Base-by-base conservation (phyloP, 805 yeast genomes). In the Kluyveromyces siamensis region DNA sequence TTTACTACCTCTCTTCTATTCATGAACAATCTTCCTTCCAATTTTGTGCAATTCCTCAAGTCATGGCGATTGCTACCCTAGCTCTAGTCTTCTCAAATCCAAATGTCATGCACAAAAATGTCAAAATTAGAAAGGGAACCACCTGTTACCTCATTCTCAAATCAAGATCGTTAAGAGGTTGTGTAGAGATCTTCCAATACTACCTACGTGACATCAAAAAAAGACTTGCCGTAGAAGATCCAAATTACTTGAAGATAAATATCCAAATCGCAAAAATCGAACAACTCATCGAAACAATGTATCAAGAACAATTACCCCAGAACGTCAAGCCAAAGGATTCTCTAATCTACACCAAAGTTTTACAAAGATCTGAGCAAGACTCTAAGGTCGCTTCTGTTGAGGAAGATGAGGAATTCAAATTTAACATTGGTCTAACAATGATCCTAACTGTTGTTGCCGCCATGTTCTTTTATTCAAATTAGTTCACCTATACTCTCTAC, bases 21-120 rank as follows among this genome's bases (percentile, higher is more conserved):
- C 76, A 77, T 50, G 99, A 93, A 63, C 86, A 84, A 51, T 80
- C 96, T 1, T 70, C 83, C 45, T 93, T 88, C 73, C 84, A 82
- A 58, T 93, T 93, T 72, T 90, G 97, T 72, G 87, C 97, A 10
- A 93, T 93, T 62, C 99, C 99, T 17, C 99, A 93, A 71, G 97
- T 91, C 17, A 93, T 93, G 99, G 96, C 98, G 37, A 85, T 93
- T 65, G 97, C 99, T 14, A 88, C 98, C 1, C 75, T 93, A 57
- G 88, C 91, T 19, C 72, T 83, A 46, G 84, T 93, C 35, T 90
- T 84, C 75, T 81, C 84, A 62, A 93, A 93, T 70, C 83, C 84
- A 3, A 61, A 71, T 2, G 84, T 91, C 2, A 78, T 91, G 61
- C 75, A 81, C 41, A 65, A 68, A 37, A 81, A 86, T 62, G 85